These are phyloP conservation scores for Cyclotella baltica DNA, from an alignment of 108 stramenopile species.

Conservation along the genomic window DNA sequence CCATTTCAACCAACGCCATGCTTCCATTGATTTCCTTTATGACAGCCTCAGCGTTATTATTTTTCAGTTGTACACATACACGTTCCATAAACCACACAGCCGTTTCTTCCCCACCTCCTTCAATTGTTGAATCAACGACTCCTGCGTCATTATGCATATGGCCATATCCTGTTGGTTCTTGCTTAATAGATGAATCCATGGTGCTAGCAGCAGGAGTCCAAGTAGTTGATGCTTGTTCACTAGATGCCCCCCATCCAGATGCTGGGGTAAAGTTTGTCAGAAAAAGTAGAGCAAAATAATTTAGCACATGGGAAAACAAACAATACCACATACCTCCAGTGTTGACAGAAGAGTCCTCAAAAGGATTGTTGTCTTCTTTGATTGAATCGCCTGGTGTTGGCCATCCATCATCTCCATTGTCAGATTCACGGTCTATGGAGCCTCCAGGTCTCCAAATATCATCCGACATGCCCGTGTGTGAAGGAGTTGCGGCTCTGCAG, in stretches of 20 bases:
- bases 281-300: background rate
- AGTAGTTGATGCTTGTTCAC: conserved; percentile 56
- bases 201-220: conserved; percentile 57
- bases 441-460: conserved; percentile 92
- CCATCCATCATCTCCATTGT: conserved; percentile 41
- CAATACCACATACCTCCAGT: conserved; percentile 27
- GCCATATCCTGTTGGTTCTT: conserved; percentile 43
- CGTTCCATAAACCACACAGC: conserved; percentile 94
- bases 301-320: background rate
- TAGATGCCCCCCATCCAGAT: conserved; percentile 64
- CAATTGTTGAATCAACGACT: conserved; percentile 54
- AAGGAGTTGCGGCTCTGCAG: conserved; percentile 50
- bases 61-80: conserved; percentile 84
- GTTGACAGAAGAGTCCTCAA: conserved; percentile 36
- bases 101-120: conserved; percentile 71
- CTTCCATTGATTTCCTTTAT: conserved; percentile 88
- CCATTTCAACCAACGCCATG: conserved; percentile 78
- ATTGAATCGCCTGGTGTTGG: conserved; percentile 45
- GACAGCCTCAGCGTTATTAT: conserved; percentile 61
- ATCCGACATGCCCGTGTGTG: conserved; percentile 57
- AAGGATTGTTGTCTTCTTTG: conserved; percentile 40
- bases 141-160: conserved; percentile 48
- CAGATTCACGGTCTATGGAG: conserved; percentile 61
- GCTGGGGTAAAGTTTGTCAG: conserved; percentile 1
- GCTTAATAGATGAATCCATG: conserved; percentile 35